Evolutionary conservation across 345 rosid species (phyloP), one percentile per base, ranked within the genome.

Genomic region (Murraya paniculata): DNA sequence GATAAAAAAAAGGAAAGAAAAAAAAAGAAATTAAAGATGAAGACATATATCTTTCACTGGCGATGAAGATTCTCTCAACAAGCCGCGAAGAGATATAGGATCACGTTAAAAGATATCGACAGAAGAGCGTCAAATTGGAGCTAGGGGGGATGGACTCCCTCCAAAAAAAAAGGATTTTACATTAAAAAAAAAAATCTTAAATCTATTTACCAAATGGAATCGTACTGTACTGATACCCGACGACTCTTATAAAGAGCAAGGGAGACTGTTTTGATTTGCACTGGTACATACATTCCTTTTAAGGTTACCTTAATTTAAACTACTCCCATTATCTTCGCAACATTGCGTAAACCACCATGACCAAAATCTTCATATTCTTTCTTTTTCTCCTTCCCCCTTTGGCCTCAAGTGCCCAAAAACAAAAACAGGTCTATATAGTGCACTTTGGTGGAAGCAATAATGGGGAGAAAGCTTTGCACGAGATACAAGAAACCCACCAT

Each of bases 361-460:
- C 28, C 56, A 41, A 81, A 58, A 77, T 62, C 35, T 77, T 41
- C 59, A 38, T 84, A 30, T 72, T 86, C 76, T 80, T 76, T 64
- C 84, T 83, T 67, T 48, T 73, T 72, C 79, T 88, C 67, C 50
- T 86, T 21, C 91, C 94, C 14, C 56, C 84, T 72, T 78, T 87
- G 53, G 89, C 81, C 77, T 89, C 87, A 24, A 87, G 87, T 64
- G 55, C 53, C 62, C 62, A 77, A 11, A 82, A 86, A 59, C 84
- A 87, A 87, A 89, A 13, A 64, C 84, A 94, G 97, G 94, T 89
- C 9, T 87, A 89, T 77, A 89, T 95, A 76, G 94, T 93, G 31
- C 85, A 92, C 79, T 86, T 91, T 68, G 91, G 92, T 35, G 91
- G 83, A 71, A 89, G 88, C 68, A n/a, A 10, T 11, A 77, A 76